Percentiles rank a stretch among this genome's conserved stretches.
phyloP scores from a whole-genome alignment of 2,329 filamentous ascomycete genomes.

The Aspergillus fructus region DNA sequence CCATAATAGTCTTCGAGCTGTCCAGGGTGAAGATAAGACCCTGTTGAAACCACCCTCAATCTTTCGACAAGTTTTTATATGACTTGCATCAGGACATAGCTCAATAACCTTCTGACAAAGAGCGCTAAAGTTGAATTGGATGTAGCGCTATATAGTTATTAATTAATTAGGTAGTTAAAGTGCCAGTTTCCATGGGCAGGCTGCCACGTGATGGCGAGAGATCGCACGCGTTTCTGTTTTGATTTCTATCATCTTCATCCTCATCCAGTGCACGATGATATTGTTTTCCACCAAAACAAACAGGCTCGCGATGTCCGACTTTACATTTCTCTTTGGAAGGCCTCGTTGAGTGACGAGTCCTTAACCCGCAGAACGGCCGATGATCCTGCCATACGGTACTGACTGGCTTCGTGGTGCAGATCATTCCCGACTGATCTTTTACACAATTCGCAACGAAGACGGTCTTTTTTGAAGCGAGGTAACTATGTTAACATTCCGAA shows the following conservation, averaged over 20 bases:
- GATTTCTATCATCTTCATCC: background rate
- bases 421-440: too few relatives aligned
- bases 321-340: background rate
- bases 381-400: too few relatives aligned
- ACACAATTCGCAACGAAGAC: too few relatives aligned
- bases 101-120: conserved; percentile 39
- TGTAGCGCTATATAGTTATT: conserved; percentile 23
- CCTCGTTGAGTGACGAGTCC: too few relatives aligned
- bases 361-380: too few relatives aligned
- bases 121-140: conserved; percentile 42
- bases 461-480: too few relatives aligned
- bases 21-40: conserved; percentile 43
- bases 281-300: background rate
- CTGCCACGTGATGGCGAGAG: background rate
- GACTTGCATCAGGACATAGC: conserved; percentile 35
- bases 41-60: conserved; percentile 47
- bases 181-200: too few relatives aligned
- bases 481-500: too few relatives aligned
- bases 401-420: too few relatives aligned
- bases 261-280: too few relatives aligned
- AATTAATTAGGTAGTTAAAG: too few relatives aligned
- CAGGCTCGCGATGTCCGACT: background rate
- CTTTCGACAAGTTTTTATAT: conserved; percentile 40
- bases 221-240: background rate
- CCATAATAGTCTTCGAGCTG: conserved; percentile 39